phyloP scores from a whole-genome alignment of 331 rosid species.

The Cydonia oblonga region DNA sequence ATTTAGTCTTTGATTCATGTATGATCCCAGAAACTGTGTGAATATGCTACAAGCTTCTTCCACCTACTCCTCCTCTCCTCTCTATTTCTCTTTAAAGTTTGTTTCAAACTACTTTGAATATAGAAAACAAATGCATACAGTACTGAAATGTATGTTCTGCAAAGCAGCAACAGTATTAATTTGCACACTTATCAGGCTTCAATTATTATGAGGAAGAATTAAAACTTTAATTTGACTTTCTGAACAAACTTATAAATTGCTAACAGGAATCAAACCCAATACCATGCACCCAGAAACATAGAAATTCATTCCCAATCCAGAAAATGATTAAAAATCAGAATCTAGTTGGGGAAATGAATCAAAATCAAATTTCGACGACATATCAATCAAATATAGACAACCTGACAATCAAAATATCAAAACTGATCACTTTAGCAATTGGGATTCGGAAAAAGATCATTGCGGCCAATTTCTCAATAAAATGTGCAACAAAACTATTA shows the following conservation, averaged over 20 bases:
- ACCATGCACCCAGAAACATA: background rate
- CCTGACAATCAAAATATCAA: too few relatives aligned
- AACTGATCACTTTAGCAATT: too few relatives aligned
- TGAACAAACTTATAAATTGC: too few relatives aligned
- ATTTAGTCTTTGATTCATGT: background rate
- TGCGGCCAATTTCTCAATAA: too few relatives aligned
- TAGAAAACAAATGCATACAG: background rate
- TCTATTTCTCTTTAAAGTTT: too few relatives aligned
- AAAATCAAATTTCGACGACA: too few relatives aligned
- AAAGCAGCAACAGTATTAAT: background rate
- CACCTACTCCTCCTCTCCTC: too few relatives aligned
- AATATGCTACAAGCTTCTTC: background rate
- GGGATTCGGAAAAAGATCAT: too few relatives aligned
- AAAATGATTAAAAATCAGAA: background rate
- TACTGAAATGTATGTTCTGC: background rate
- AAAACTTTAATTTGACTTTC: background rate
- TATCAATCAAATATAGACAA: too few relatives aligned
- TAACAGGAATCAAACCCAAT: background rate
- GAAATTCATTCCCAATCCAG: background rate
- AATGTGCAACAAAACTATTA: background rate
- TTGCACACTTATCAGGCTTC: background rate
- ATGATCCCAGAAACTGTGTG: background rate
- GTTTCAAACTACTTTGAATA: too few relatives aligned
- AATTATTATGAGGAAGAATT: background rate
- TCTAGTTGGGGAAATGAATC: too few relatives aligned